Conservation (phyloP, 257 asterid species). For the Dorcoceras hygrometricum region DNA sequence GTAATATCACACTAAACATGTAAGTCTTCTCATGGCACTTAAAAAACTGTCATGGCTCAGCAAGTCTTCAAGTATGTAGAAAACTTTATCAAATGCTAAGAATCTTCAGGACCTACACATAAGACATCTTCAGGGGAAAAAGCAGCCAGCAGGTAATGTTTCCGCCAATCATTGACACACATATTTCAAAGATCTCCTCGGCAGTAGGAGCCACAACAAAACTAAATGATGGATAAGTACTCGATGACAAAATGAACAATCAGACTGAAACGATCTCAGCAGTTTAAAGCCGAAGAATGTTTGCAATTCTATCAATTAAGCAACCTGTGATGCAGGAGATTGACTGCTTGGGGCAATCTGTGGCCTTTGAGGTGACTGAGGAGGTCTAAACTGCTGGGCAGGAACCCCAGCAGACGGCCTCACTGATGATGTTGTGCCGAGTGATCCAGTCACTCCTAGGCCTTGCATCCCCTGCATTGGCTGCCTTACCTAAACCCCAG, state of each 20-base stretch:
- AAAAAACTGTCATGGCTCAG: not conserved
- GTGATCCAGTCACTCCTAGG: conserved; percentile 64
- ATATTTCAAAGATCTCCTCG: conserved; percentile 9
- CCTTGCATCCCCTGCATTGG: conserved; percentile 56
- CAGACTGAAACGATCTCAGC: conserved; percentile 2
- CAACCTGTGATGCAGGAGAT: conserved; percentile 63
- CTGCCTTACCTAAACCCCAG: conserved; percentile 51
- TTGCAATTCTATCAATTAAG: conserved; percentile 17
- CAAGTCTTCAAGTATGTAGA: conserved; percentile 3
- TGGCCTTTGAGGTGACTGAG: conserved; percentile 56
- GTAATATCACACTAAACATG: not conserved
- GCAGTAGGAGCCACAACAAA: not conserved
- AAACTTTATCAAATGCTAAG: not conserved
- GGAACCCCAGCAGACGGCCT: conserved; percentile 49
- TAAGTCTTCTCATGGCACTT: not conserved
- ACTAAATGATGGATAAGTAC: not conserved
- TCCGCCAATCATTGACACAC: not conserved
- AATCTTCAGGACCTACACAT: conserved; percentile 1
- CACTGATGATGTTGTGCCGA: conserved; percentile 58
- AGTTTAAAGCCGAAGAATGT: not conserved
- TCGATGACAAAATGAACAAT: conserved; percentile 3
- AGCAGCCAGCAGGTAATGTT: not conserved
- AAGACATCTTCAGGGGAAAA: not conserved
- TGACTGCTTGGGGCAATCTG: conserved; percentile 51
- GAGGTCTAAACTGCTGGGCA: conserved; percentile 59